phyloP scores from a whole-genome alignment of 306 rosid genomes.

The Macrotyloma uniflorum region DNA sequence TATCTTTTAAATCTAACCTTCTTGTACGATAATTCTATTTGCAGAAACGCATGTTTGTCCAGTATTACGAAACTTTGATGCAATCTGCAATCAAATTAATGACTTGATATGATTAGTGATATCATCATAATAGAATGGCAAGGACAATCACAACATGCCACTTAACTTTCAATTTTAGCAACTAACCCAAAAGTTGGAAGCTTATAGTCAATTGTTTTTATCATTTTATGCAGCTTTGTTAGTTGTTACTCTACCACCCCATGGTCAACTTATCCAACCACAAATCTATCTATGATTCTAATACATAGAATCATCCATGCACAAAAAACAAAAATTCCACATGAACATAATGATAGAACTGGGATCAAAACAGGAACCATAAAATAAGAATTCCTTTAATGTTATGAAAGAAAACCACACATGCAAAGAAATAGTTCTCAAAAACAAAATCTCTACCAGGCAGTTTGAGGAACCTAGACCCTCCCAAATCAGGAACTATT shows the following conservation, averaged over 20 bases:
- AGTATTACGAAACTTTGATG: constrained; percentile 92
- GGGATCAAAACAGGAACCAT: no score
- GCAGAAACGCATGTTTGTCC: constrained; percentile 99
- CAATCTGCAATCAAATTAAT: constrained; percentile 60
- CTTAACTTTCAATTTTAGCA: constrained; percentile 30
- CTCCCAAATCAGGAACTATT: no score
- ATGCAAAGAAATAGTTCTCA: no score
- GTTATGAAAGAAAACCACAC: no score
- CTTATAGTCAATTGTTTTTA: neutral
- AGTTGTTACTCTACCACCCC: neutral
- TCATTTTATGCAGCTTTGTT: neutral
- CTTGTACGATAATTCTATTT: constrained; percentile 93
- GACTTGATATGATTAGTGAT: constrained; percentile 27
- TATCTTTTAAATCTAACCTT: constrained; percentile 58
- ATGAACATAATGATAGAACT: no score
- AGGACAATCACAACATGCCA: neutral
- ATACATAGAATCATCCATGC: neutral
- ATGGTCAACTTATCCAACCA: neutral
- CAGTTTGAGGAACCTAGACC: no score
- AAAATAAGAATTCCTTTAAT: no score
- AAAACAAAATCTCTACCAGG: no score
- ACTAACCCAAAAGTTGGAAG: constrained; percentile 13
- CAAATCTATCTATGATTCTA: constrained; percentile 10
- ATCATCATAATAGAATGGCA: neutral
- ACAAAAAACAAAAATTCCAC: no score